phyloP scores from a whole-genome alignment of 768 basidiomycete species.

The Mrakia blollopis region DNA sequence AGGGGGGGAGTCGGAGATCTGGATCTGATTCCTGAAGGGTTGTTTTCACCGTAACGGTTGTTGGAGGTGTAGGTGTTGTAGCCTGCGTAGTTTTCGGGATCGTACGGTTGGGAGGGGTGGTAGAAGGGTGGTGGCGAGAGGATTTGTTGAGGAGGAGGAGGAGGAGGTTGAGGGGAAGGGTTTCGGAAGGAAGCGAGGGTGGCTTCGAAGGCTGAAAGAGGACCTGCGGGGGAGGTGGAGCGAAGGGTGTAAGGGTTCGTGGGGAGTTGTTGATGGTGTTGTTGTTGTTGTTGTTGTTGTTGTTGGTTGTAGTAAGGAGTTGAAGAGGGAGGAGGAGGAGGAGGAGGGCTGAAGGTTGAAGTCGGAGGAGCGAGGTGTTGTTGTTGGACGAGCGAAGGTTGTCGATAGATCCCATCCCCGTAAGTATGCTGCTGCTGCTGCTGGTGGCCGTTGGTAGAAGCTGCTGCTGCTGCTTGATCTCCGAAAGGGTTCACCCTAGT shows the following conservation, averaged over 20 bases:
- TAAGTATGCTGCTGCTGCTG: not conserved
- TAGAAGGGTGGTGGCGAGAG: not conserved
- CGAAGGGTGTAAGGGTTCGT: not conserved
- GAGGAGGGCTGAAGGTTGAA: not conserved
- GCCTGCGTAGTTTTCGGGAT: constrained; percentile 27
- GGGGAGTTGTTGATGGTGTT: not conserved
- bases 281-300: not conserved
- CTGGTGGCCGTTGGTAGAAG: no score
- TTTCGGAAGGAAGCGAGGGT: constrained; percentile 15
- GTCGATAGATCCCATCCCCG: not conserved
- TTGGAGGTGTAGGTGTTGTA: constrained; percentile 15
- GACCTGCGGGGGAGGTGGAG: not conserved
- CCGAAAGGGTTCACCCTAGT: not conserved
- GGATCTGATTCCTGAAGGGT: constrained; percentile 14
- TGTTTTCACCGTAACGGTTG: constrained; percentile 25
- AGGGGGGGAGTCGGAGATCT: constrained; percentile 29
- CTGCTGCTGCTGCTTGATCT: not conserved
- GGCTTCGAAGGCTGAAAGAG: constrained; percentile 21
- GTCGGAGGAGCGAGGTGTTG: constrained; percentile 1
- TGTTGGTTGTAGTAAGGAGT: not conserved
- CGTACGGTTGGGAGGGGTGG: constrained; percentile 20
- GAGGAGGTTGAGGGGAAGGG: not conserved
- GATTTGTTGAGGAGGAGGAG: not conserved
- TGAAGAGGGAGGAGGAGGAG: constrained; percentile 5
- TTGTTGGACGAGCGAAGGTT: not conserved